Evolutionary conservation across 768 basidiomycete species (phyloP).

Genomic region (Pleurotus eryngii): DNA sequence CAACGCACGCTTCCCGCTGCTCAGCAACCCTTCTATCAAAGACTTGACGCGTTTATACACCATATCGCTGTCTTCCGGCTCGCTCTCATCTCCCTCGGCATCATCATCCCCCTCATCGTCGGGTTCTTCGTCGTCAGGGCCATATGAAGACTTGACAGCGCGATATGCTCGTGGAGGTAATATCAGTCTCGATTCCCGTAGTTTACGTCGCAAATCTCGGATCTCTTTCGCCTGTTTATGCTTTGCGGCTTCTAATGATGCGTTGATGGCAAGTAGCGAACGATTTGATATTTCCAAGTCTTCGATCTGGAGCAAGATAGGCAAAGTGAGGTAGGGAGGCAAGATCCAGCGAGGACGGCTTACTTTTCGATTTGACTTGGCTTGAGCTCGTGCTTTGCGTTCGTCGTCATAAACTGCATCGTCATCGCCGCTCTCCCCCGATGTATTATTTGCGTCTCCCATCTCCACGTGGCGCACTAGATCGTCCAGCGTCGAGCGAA

Average conservation of each 20-base stretch:
- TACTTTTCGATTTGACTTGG: conserved; percentile 88
- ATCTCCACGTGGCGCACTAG: conserved; percentile 35
- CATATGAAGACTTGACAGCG: conserved; percentile 50
- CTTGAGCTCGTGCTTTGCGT: conserved; percentile 61
- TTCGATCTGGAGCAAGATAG: conserved; percentile 57
- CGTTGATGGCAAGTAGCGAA: conserved; percentile 82
- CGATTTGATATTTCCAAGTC: conserved; percentile 90
- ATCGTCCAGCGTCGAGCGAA: conserved; percentile 39
- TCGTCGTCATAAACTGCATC: conserved; percentile 26
- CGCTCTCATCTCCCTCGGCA: conserved; percentile 41
- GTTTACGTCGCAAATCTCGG: conserved; percentile 73
- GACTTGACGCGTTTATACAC: conserved; percentile 59
- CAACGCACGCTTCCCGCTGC: conserved; percentile 58
- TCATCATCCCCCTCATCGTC: conserved; percentile 50
- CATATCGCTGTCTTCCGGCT: conserved; percentile 45
- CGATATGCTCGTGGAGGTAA: conserved; percentile 65
- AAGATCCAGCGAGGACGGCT: background rate
- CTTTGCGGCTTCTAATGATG: conserved; percentile 76
- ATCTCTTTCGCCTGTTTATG: conserved; percentile 83
- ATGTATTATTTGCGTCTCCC: conserved; percentile 20
- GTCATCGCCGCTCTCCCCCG: conserved; percentile 30
- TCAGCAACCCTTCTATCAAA: conserved; percentile 62
- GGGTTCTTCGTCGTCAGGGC: conserved; percentile 37
- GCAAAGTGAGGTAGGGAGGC: background rate
- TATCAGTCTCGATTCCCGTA: conserved; percentile 78